A percentile compares a stretch with the other conserved stretches of the same genome.
Evolutionary conservation across 164 flowering plant species (phyloP).

Genomic region (Annona cherimola): DNA sequence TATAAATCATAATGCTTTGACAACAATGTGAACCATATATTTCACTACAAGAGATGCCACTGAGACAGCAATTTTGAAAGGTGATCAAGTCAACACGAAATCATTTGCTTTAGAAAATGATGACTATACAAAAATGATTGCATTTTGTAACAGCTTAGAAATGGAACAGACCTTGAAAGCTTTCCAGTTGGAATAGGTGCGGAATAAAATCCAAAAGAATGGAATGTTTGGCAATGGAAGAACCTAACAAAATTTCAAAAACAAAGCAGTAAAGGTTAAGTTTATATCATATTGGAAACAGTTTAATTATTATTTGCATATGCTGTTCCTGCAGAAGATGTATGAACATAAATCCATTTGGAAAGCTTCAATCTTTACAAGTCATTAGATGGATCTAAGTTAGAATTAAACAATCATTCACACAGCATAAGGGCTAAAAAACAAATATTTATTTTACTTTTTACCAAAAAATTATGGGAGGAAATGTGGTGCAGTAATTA

Average conservation of each 20-base stretch:
- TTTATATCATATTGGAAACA: background rate
- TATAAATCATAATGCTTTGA: too few species aligned
- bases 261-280: background rate
- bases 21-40: background rate
- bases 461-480: background rate
- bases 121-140: background rate
- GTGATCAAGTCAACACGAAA: background rate
- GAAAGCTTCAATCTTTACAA: background rate
- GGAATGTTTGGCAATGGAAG: slow-evolving; percentile 91
- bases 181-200: slow-evolving; percentile 93
- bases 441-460: too few species aligned
- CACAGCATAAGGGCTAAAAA: background rate
- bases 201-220: slow-evolving; percentile 88
- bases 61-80: background rate
- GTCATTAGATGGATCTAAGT: background rate
- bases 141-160: background rate
- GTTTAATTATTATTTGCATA: background rate
- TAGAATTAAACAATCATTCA: background rate
- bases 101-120: background rate
- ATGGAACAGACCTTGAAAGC: slow-evolving; percentile 61
- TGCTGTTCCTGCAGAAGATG: background rate
- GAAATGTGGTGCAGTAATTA: too few species aligned
- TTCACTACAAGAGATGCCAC: background rate
- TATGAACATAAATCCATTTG: background rate
- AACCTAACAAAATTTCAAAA: slow-evolving; percentile 34